Base-by-base conservation (phyloP, 2,329 filamentous ascomycete species). In the Neophaeococcomyces mojaviensis region DNA sequence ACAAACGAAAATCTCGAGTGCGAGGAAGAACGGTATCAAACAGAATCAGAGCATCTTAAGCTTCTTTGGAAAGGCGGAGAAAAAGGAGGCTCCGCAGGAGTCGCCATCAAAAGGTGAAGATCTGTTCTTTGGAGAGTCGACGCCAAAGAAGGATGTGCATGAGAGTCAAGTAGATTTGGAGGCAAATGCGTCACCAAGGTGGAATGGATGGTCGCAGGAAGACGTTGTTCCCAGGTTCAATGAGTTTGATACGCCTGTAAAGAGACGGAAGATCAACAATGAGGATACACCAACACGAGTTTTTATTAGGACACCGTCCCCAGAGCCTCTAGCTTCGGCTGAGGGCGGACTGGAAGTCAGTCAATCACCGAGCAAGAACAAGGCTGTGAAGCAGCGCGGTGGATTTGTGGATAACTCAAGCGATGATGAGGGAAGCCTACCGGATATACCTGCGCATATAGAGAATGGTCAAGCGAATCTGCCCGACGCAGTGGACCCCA, bases 1-100 rank as follows among this genome's bases (percentile, higher is more conserved):
- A 19, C 37, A 39, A 18, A 39, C 51, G 4, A 56, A 51, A 28
- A 45, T 51, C 20, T 39, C 52, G 15, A 44, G 40, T 24, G 38
- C 44, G 13, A 52, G 49, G 38, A 56, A 50, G 42, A 26, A 38
- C 13, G 38, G 19, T 15, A 31, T 41, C n/a, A 44, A 68, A 44
- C 60, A 64, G 16, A 76, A 76, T 53, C 66, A 67, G 38, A 76
- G 71, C 51, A 77, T 77, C 49, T 63, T 75, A 59, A 67, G 64
- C 39, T 77, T 77, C 57, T 77, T 77, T 63, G 73, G 72, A 56
- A 77, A 75, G 59, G 61, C 68, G 1, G 71, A 58, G 30, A 53
- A 48, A 15, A 43, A 47, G 5, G 44, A 45, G n/a, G 16, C 22
- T 8, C 24, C 46, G 9, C 32, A 16, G 30, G 39, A 48, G 16